Evolutionary conservation across 1,139 yeast genomes (phyloP).

Genomic region (Kurtzmaniella natalensis): DNA sequence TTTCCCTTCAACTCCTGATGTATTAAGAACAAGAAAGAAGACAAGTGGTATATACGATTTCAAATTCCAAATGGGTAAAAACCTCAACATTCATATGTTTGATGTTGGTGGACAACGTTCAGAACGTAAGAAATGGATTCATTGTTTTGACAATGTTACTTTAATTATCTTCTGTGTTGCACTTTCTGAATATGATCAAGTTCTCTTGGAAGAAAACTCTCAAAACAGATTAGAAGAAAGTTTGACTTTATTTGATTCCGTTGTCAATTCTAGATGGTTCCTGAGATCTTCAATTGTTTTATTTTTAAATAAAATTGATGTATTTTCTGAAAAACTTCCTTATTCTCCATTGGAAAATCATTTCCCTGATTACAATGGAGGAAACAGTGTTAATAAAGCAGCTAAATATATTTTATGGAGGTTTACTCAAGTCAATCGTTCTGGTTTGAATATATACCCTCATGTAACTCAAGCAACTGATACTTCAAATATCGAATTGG

Average conservation of each 20-base stretch:
- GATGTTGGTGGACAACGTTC: conserved; percentile 96
- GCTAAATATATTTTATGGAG: conserved; percentile 92
- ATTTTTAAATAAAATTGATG: conserved; percentile 84
- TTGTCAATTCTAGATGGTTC: conserved; percentile 93
- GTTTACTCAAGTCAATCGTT: conserved; percentile 78
- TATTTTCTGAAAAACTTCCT: conserved; percentile 81
- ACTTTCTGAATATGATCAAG: conserved; percentile 85
- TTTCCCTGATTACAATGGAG: conserved; percentile 90
- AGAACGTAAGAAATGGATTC: conserved; percentile 93
- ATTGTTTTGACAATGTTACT: conserved; percentile 90
- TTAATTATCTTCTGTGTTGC: conserved; percentile 88
- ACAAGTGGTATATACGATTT: conserved; percentile 91
- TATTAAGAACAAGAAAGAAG: conserved; percentile 82
- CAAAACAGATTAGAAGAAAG: conserved; percentile 87
- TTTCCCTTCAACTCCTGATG: conserved; percentile 71
- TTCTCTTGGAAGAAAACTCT: conserved; percentile 68
- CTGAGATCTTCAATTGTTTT: conserved; percentile 79
- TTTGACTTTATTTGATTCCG: conserved; percentile 79
- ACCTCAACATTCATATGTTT: conserved; percentile 71
- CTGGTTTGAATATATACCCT: conserved; percentile 79
- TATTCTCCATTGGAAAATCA: conserved; percentile 76
- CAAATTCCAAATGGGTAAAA: conserved; percentile 69
- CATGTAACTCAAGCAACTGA: conserved; percentile 95
- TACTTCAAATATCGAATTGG: conserved; percentile 81
- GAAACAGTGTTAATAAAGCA: conserved; percentile 85